These are phyloP conservation scores for Phytophthora vignae DNA, from an alignment of 352 stramenopile genomes.

Conservation along the genomic window DNA sequence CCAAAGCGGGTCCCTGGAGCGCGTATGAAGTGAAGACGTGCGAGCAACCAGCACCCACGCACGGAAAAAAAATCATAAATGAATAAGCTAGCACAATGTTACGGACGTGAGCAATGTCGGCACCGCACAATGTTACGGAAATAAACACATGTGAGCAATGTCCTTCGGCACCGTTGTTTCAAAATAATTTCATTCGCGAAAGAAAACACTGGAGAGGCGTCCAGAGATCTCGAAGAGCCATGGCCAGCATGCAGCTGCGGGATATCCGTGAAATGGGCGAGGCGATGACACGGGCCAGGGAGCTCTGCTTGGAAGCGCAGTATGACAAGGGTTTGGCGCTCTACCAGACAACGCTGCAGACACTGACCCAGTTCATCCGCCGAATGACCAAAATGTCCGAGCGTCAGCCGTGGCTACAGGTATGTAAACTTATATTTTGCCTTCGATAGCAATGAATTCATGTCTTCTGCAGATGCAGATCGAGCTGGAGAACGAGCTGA, in stretches of 20 bases:
- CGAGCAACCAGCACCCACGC: conserved; percentile 7
- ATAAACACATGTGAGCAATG: conserved; percentile 9
- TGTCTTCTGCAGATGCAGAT: conserved; percentile 69
- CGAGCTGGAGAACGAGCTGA: conserved; percentile 85
- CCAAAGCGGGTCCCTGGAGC: conserved; percentile 25
- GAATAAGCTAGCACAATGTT: conserved; percentile 24
- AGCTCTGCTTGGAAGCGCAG: conserved; percentile 71
- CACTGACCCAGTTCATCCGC: conserved; percentile 70
- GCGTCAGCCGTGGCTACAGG: conserved; percentile 84
- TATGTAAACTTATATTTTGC: conserved; percentile 13
- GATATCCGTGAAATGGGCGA: conserved; percentile 81
- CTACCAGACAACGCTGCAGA: conserved; percentile 65
- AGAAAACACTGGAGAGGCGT: neutral
- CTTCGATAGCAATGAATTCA: neutral
- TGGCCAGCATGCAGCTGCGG: conserved; percentile 59
- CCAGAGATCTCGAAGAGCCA: conserved; percentile 12
- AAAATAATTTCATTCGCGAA: conserved; percentile 18
- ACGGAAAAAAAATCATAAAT: conserved; percentile 22
- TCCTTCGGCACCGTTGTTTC: neutral
- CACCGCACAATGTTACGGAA: neutral
- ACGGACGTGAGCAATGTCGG: no score
- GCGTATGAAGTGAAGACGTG: conserved; percentile 16
- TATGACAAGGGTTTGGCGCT: conserved; percentile 70
- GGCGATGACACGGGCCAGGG: conserved; percentile 58
- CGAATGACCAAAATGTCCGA: conserved; percentile 76